Evolutionary conservation across 176 grass and related monocot species (phyloP).

Genomic region (Musa schizocarpa): DNA sequence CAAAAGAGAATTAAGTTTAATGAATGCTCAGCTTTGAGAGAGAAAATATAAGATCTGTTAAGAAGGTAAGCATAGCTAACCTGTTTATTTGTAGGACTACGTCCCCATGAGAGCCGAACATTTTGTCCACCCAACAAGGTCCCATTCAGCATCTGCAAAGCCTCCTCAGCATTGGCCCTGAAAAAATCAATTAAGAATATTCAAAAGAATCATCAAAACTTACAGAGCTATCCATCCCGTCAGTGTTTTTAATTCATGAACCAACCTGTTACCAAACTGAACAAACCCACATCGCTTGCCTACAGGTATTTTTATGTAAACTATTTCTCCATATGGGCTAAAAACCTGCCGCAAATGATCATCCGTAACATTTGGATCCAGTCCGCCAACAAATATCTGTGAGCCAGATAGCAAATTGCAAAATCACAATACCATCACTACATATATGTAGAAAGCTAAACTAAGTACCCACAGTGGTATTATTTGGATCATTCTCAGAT

Average conservation of each 20-base stretch:
- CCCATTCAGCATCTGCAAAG: slow-evolving; percentile 37
- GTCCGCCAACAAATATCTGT: neutral
- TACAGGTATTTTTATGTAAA: slow-evolving; percentile 1
- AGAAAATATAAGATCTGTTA: neutral
- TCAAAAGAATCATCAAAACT: neutral
- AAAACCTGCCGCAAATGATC: neutral
- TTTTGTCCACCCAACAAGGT: slow-evolving; percentile 28
- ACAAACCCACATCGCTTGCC: slow-evolving; percentile 6
- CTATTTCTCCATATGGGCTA: slow-evolving; percentile 3
- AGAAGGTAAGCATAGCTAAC: slow-evolving; percentile 12
- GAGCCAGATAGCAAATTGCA: neutral
- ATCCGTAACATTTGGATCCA: slow-evolving; percentile 3
- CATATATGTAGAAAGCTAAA: neutral
- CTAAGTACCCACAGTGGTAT: slow-evolving; percentile 40
- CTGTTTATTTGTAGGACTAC: slow-evolving; percentile 32
- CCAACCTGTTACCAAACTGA: slow-evolving; percentile 18
- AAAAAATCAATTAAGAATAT: neutral
- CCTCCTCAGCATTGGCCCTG: slow-evolving; percentile 49
- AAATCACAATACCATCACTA: neutral
- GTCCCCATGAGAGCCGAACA: slow-evolving; percentile 30
- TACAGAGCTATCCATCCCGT: neutral
- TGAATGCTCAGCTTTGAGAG: too few relatives aligned
- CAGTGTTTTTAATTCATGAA: too few relatives aligned
- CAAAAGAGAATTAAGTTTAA: slow-evolving; percentile 8
- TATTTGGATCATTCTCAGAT: slow-evolving; percentile 26